Base-by-base conservation (phyloP, 2,329 filamentous ascomycete genomes). In the Lecanicillium sp. region DNA sequence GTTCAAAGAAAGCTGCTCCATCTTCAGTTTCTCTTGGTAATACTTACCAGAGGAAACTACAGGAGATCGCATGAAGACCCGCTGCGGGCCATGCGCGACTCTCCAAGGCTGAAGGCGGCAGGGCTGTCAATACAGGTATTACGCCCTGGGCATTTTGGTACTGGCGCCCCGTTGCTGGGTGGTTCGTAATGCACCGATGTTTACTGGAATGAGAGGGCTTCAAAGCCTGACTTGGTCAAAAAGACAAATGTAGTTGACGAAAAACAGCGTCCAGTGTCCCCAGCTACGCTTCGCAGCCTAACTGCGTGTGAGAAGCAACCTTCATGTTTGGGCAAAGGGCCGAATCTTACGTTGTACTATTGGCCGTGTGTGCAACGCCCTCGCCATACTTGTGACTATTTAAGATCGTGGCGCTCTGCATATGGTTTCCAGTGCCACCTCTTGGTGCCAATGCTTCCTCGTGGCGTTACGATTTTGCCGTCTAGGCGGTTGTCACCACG, bases 381-480 rank as follows among this genome's bases (percentile, higher is more conserved):
- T 17, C 37, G 30, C 36, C 44, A 41, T 15, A 10, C 15, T n/a
- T 19, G 38, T 20, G 3, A 43, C 45, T 23, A 32, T 21, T 30
- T 17, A 37, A 42, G 45, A 48, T 48, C 38, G 45, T 43, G 45
- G 45, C 45, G 45, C 36, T 37, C 37, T 35, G 24, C 32, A 44
- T 33, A 21, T 29, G 37, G 42, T 12, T 21, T n/a, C n/a, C n/a
- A n/a, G n/a, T 15, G 40, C 19, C 33, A 27, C 37, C n/a, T 10
- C 23, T 41, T 44, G 37, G 37, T 41, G 40, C 44, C 29, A 33
- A 19, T 47, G 17, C n/a, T n/a, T 40, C 29, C 17, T 3, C 15
- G 37, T 47, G 44, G 33, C 36, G 37, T 47, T 15, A 19, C 36
- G 21, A 39, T 40, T 41, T 24, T 41, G 35, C n/a, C n/a, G n/a